These are phyloP conservation scores for Cicer bijugum DNA, from an alignment of 306 rosid genomes.

Conservation along the genomic window DNA sequence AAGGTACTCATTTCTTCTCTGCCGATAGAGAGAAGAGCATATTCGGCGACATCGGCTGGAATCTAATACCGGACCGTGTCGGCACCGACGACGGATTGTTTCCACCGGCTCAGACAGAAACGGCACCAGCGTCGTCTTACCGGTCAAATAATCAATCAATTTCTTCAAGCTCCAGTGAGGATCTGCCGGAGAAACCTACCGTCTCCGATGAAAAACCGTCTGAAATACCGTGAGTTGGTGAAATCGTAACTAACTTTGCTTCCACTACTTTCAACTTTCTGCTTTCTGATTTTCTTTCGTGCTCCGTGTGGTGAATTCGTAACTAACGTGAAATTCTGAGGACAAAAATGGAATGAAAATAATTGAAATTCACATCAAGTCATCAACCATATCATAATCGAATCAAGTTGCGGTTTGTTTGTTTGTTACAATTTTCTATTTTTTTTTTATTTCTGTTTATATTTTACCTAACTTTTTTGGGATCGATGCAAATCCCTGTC, in stretches of 20 bases:
- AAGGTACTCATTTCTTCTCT: constrained; percentile 50
- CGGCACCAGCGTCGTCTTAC: constrained; percentile 11
- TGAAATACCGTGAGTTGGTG: constrained; percentile 80
- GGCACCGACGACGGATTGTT: constrained; percentile 42
- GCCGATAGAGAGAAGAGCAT: constrained; percentile 52
- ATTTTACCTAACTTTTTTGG: constrained; percentile 18
- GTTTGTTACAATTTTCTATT: constrained; percentile 43
- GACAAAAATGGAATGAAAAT: constrained; percentile 24
- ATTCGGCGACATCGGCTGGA: constrained; percentile 80
- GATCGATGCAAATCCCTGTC: constrained; percentile 46
- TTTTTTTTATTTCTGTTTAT: not conserved
- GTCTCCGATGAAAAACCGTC: constrained; percentile 72
- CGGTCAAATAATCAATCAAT: constrained; percentile 66
- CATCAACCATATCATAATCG: constrained; percentile 1
- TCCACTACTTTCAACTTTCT: constrained; percentile 40
- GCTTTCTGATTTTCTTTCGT: constrained; percentile 8
- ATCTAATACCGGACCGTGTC: constrained; percentile 50
- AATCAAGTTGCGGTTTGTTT: constrained; percentile 47
- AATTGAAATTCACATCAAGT: constrained; percentile 33
- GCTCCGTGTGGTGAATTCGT: constrained; percentile 40
- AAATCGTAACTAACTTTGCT: constrained; percentile 17
- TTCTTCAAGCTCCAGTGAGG: constrained; percentile 88
- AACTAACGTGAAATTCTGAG: constrained; percentile 39
- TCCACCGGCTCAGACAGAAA: constrained; percentile 48
- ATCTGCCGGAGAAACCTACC: constrained; percentile 72